phyloP scores from a whole-genome alignment of 169 alveolate species.

The Haemoproteus tartakovskyi region DNA sequence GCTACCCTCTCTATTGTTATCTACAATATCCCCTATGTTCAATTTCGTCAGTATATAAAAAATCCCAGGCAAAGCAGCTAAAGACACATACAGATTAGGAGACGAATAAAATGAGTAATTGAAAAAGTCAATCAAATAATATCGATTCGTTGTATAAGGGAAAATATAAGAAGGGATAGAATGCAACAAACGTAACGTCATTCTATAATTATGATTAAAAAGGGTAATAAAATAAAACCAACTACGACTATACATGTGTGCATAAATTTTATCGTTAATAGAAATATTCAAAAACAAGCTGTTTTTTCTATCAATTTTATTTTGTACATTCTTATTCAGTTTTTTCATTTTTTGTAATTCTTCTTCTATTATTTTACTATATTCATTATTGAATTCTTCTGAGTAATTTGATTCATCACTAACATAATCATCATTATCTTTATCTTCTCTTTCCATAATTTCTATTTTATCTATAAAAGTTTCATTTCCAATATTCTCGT shows the following conservation, averaged over 20 bases:
- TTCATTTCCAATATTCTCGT: conserved; percentile 23
- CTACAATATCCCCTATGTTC: conserved; percentile 28
- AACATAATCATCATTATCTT: background rate
- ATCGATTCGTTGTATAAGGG: conserved; percentile 59
- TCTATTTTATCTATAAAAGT: background rate
- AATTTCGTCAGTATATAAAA: conserved; percentile 51
- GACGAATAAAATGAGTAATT: conserved; percentile 44
- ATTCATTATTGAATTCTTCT: background rate
- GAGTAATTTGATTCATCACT: background rate
- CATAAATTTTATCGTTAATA: conserved; percentile 30
- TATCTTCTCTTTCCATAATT: background rate
- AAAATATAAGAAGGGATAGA: conserved; percentile 46
- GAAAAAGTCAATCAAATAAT: conserved; percentile 43
- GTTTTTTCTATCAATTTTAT: background rate
- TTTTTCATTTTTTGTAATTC: no score
- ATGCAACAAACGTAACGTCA: conserved; percentile 44
- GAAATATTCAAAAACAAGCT: conserved; percentile 43
- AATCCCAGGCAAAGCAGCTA: conserved; percentile 60
- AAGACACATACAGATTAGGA: conserved; percentile 24
- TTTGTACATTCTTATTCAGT: no score
- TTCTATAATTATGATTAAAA: conserved; percentile 23
- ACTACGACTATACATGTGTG: conserved; percentile 19
- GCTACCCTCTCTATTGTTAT: background rate
- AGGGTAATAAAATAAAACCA: conserved; percentile 61
- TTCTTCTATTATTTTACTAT: conserved; percentile 1